Conservation (phyloP, 345 rosid genomes). For the Heritiera littoralis region DNA sequence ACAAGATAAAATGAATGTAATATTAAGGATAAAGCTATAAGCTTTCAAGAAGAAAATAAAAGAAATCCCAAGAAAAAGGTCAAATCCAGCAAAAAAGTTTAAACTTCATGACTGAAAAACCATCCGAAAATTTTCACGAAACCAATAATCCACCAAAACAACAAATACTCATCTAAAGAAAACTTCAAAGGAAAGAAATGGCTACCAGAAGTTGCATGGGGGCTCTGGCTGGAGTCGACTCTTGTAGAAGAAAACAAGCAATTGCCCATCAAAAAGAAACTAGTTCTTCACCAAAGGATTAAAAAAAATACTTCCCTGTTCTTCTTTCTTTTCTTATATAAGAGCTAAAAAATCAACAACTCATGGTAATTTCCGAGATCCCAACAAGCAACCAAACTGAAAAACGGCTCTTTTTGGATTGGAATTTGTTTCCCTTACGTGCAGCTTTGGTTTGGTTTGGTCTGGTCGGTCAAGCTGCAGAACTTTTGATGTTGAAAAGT, state of each 20-base stretch:
- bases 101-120: background rate
- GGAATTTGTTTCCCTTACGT: background rate
- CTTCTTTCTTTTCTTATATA: background rate
- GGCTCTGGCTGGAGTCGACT: constrained; percentile 56
- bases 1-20: background rate
- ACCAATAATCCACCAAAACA: constrained; percentile 4
- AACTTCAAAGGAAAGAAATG: constrained; percentile 5
- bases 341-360: background rate
- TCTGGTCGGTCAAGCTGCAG: background rate
- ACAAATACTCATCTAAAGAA: background rate
- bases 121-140: background rate
- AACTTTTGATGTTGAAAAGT: background rate
- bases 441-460: background rate
- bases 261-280: constrained; percentile 59
- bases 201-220: constrained; percentile 63
- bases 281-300: background rate
- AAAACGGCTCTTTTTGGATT: background rate
- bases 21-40: background rate
- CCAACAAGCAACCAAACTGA: background rate
- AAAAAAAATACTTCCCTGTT: background rate
- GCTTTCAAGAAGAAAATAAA: background rate
- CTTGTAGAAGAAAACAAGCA: constrained; percentile 68
- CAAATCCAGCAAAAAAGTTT: background rate
- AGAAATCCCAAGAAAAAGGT: background rate
- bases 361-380: background rate